A percentile compares a stretch with the other conserved stretches of the same genome.
These are phyloP conservation scores for Rutstroemia sp. DNA, from an alignment of 2,329 filamentous ascomycete genomes.

Conservation along the genomic window DNA sequence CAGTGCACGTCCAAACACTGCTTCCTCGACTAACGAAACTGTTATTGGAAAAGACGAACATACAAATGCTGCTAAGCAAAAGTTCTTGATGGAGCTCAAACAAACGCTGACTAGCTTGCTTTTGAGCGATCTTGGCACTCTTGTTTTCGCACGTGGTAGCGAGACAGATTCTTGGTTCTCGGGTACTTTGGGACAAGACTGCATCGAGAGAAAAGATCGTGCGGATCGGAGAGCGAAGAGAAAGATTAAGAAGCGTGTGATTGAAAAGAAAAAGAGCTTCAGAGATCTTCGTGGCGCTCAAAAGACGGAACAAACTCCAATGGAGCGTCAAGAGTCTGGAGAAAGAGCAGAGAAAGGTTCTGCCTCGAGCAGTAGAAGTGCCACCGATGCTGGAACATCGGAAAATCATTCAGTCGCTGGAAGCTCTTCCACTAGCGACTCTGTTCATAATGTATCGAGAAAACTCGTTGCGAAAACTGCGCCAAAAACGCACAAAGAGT, in stretches of 20 bases:
- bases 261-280: constrained; percentile 63
- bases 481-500: constrained; percentile 15
- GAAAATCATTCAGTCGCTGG: constrained; percentile 22
- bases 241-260: constrained; percentile 43
- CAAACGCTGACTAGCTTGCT: constrained; percentile 77
- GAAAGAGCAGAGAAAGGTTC: constrained; percentile 22
- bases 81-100: constrained; percentile 71
- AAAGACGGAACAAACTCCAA: constrained; percentile 27
- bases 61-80: constrained; percentile 60
- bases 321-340: constrained; percentile 18
- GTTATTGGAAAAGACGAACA: constrained; percentile 49
- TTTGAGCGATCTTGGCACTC: constrained; percentile 80
- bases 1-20: constrained; percentile 56
- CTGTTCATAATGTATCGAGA: constrained; percentile 10
- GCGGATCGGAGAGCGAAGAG: constrained; percentile 22
- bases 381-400: constrained; percentile 17
- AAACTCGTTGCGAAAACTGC: constrained; percentile 14
- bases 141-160: constrained; percentile 75
- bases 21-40: constrained; percentile 61
- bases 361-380: constrained; percentile 13
- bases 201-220: constrained; percentile 53
- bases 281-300: constrained; percentile 51
- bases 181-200: constrained; percentile 56
- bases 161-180: constrained; percentile 87
- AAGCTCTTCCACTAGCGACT: constrained; percentile 25